phyloP scores from a whole-genome alignment of 225 moss, liverwort and hornwort genomes.

The Polytrichum formosum region DNA sequence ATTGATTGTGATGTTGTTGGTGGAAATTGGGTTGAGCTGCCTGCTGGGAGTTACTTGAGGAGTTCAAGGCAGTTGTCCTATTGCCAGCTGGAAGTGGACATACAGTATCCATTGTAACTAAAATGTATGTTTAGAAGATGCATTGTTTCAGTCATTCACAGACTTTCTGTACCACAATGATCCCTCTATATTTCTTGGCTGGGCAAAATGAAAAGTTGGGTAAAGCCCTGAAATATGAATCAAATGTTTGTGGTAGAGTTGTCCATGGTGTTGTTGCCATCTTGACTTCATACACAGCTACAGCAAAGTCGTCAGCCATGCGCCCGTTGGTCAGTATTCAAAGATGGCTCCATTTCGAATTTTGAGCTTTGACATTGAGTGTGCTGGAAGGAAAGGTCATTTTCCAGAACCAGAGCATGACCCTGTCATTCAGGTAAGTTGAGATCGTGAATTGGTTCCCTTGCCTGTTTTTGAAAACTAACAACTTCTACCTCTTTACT shows the following conservation, averaged over 20 bases:
- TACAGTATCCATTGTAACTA: constrained; percentile 60
- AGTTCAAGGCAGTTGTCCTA: constrained; percentile 59
- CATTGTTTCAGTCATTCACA: too few relatives aligned
- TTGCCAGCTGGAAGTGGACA: constrained; percentile 89
- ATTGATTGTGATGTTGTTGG: constrained; percentile 92
- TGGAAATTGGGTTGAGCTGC: constrained; percentile 96
- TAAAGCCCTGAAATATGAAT: too few relatives aligned
- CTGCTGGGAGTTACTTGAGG: constrained; percentile 57
- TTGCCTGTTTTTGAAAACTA: too few relatives aligned
- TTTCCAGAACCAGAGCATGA: constrained; percentile 98
- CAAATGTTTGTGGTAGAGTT: too few relatives aligned
- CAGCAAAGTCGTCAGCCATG: constrained; percentile 75
- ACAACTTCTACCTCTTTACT: too few relatives aligned
- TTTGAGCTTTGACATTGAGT: constrained; percentile 96
- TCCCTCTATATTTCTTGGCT: too few relatives aligned
- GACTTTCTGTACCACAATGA: too few relatives aligned
- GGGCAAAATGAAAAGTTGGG: neutral
- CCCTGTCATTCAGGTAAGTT: constrained; percentile 90
- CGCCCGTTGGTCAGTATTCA: constrained; percentile 73
- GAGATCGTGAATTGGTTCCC: too few relatives aligned
- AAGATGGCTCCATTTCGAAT: constrained; percentile 99
- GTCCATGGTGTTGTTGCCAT: neutral
- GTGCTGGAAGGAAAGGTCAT: constrained; percentile 96
- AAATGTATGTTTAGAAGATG: neutral
- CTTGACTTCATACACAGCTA: constrained; percentile 59